Evolutionary conservation across 75 land plant genomes (phyloP).

Genomic region (Selaginella moellendorffii): DNA sequence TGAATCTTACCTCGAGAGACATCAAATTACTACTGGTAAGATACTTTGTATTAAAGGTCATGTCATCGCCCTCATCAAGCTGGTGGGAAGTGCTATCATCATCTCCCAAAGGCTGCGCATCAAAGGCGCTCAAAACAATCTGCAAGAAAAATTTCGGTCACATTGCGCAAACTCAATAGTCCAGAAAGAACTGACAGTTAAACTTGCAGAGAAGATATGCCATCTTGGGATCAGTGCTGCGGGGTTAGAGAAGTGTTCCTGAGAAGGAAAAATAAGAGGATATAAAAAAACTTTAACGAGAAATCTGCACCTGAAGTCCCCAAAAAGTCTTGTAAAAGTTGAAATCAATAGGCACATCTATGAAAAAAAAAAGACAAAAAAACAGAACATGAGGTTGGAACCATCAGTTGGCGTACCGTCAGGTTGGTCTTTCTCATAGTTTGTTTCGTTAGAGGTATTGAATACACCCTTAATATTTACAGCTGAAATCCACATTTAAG

Average conservation of each 20-base stretch:
- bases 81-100: slow-evolving; percentile 65
- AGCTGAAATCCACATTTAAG: neutral
- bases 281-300: neutral
- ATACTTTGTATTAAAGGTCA: slow-evolving; percentile 75
- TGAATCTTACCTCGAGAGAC: slow-evolving; percentile 73
- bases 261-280: slow-evolving; percentile 2
- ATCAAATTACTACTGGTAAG: slow-evolving; percentile 92
- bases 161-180: neutral
- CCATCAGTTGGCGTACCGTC: neutral
- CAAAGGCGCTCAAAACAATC: slow-evolving; percentile 86
- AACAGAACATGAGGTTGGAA: neutral
- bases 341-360: slow-evolving; percentile 78
- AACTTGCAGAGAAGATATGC: slow-evolving; percentile 77
- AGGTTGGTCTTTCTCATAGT: neutral
- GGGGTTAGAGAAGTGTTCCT: slow-evolving; percentile 87
- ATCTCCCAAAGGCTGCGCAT: slow-evolving; percentile 85
- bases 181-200: slow-evolving; percentile 33
- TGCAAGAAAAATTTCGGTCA: slow-evolving; percentile 13
- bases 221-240: slow-evolving; percentile 51
- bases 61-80: slow-evolving; percentile 65
- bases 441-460: slow-evolving; percentile 6
- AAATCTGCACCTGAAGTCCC: slow-evolving; percentile 71
- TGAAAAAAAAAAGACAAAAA: neutral
- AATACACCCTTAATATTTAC: slow-evolving; percentile 6
- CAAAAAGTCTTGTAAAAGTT: slow-evolving; percentile 97